Percentiles rank a stretch among this genome's conserved stretches.
These are phyloP conservation scores for Daldinia sp. DNA, from an alignment of 2,329 filamentous ascomycete genomes.

Conservation along the genomic window DNA sequence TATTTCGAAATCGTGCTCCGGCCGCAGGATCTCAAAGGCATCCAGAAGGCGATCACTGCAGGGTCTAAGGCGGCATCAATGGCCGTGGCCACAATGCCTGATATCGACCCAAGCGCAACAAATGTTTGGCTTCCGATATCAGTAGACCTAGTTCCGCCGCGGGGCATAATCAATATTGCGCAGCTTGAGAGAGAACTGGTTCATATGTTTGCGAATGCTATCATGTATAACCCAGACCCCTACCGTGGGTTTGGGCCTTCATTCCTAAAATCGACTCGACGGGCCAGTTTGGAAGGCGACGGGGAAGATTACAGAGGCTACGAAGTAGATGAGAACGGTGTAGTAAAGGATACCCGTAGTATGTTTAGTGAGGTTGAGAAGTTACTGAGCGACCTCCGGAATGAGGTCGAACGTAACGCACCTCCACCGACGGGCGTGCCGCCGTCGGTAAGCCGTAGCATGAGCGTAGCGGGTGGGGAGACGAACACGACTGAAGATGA, in stretches of 20 bases:
- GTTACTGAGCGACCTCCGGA: conserved; percentile 79
- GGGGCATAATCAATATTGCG: conserved; percentile 90
- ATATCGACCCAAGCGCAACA: conserved; percentile 67
- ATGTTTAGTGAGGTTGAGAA: conserved; percentile 93
- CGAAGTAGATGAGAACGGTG: conserved; percentile 82
- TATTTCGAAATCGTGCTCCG: conserved; percentile 80
- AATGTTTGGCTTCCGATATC: conserved; percentile 76
- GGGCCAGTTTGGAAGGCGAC: conserved; percentile 52
- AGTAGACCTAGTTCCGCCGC: conserved; percentile 84
- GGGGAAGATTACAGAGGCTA: conserved; percentile 65
- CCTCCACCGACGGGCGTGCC: conserved; percentile 52
- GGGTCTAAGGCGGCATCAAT: conserved; percentile 75
- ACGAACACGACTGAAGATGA: conserved; percentile 62
- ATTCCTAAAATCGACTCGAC: conserved; percentile 62
- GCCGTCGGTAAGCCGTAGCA: conserved; percentile 47
- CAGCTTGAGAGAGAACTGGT: conserved; percentile 94
- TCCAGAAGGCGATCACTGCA: conserved; percentile 79
- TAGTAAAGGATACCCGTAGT: conserved; percentile 86
- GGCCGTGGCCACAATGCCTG: conserved; percentile 70
- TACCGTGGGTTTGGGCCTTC: conserved; percentile 75
- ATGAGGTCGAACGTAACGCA: conserved; percentile 68
- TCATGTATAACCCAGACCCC: conserved; percentile 96
- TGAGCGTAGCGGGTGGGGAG: conserved; percentile 56
- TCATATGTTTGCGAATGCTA: conserved; percentile 96
- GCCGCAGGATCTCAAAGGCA: conserved; percentile 82